phyloP scores from a whole-genome alignment of 2,329 filamentous ascomycete genomes.

The Verruconis gallopava region DNA sequence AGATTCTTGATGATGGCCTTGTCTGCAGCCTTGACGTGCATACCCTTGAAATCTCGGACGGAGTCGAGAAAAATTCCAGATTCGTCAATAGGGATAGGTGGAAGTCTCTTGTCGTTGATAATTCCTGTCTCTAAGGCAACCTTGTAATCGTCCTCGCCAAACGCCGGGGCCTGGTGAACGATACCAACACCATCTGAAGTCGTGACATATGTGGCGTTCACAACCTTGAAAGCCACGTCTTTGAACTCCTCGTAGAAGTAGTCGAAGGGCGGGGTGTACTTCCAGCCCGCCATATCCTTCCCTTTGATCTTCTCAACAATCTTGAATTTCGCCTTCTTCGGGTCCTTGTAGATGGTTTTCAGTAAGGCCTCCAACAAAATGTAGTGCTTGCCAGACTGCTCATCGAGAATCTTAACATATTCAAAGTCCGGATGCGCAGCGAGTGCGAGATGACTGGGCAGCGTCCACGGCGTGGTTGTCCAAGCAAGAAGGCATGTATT shows the following conservation, averaged over 20 bases:
- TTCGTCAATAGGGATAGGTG: constrained; percentile 87
- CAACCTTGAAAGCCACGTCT: constrained; percentile 65
- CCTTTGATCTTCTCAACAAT: constrained; percentile 68
- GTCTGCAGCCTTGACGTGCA: constrained; percentile 85
- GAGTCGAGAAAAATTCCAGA: constrained; percentile 65
- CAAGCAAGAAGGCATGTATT: constrained; percentile 68
- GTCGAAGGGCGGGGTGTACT: constrained; percentile 76
- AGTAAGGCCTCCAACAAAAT: constrained; percentile 74
- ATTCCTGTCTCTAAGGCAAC: constrained; percentile 65
- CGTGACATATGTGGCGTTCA: constrained; percentile 78
- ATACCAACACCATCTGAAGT: constrained; percentile 85
- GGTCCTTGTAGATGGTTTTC: constrained; percentile 78
- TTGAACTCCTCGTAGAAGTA: constrained; percentile 88
- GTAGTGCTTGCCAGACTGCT: constrained; percentile 70
- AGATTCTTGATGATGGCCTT: constrained; percentile 86
- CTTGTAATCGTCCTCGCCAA: constrained; percentile 92
- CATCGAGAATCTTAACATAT: constrained; percentile 76
- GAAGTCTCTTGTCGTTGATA: constrained; percentile 60
- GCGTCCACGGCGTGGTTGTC: constrained; percentile 83
- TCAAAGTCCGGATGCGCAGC: constrained; percentile 73
- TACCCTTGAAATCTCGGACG: constrained; percentile 68
- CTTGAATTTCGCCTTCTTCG: constrained; percentile 89
- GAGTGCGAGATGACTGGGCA: constrained; percentile 68
- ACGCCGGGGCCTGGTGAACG: constrained; percentile 86
- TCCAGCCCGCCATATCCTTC: constrained; percentile 75